phyloP scores from a whole-genome alignment of 352 stramenopile species.

The Phytophthora crassamura region DNA sequence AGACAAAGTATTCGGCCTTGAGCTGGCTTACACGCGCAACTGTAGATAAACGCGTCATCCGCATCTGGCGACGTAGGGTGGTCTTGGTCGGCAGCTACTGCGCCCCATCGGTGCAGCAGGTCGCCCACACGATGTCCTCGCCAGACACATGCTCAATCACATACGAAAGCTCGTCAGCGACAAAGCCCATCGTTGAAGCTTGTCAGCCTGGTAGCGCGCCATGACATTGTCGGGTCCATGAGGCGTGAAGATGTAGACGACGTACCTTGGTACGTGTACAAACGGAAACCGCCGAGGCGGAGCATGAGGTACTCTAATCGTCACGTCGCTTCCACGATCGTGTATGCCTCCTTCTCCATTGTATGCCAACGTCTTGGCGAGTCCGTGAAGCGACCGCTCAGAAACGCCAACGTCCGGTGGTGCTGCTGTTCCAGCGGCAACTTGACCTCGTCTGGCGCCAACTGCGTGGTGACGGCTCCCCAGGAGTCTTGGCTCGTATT shows the following conservation, averaged over 20 bases:
- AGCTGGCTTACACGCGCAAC: too few species aligned
- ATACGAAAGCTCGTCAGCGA: constrained; percentile 10
- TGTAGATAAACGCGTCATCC: too few species aligned
- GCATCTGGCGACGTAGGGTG: too few species aligned
- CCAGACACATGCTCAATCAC: constrained; percentile 20
- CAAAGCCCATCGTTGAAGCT: constrained; percentile 26
- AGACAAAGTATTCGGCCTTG: too few species aligned
- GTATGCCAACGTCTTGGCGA: constrained; percentile 7
- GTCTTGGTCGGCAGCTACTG: too few species aligned
- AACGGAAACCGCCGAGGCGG: constrained; percentile 8
- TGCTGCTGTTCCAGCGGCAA: too few species aligned
- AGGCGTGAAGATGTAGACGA: constrained; percentile 21
- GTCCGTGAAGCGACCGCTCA: constrained; percentile 3
- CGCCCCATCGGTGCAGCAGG: constrained; percentile 8
- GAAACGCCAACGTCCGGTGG: too few species aligned
- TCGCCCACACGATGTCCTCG: constrained; percentile 16
- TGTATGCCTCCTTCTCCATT: constrained; percentile 25
- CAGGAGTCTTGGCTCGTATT: constrained; percentile 27
- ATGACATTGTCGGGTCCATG: constrained; percentile 1
- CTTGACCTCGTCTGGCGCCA: constrained; percentile 19
- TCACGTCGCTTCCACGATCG: constrained; percentile 7
- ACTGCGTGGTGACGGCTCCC: constrained; percentile 23
- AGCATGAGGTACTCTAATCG: constrained; percentile 12
- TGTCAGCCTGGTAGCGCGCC: constrained; percentile 5
- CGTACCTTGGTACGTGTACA: constrained; percentile 27